Percentiles rank a stretch among this genome's conserved stretches.
Evolutionary conservation across 2,329 filamentous ascomycete genomes (phyloP).

Genomic region (Arthrobotrys megalospora): DNA sequence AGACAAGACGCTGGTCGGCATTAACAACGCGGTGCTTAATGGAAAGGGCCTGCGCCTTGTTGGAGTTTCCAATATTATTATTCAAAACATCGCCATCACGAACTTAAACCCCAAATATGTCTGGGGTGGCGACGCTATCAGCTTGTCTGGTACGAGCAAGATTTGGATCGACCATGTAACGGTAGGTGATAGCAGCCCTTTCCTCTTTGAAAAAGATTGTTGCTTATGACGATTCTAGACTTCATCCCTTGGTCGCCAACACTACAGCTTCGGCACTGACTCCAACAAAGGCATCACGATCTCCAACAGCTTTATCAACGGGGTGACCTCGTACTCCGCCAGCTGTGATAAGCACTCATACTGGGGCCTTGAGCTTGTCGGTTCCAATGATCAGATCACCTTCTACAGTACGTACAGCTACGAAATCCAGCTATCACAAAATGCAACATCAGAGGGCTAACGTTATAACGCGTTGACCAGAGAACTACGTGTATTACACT

Average conservation of each 20-base stretch:
- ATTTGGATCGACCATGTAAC: conserved; percentile 65
- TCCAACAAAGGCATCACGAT: conserved; percentile 32
- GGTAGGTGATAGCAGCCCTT: background rate
- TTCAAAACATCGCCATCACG: conserved; percentile 71
- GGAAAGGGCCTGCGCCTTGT: conserved; percentile 27
- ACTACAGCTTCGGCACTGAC: conserved; percentile 26
- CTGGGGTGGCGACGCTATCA: conserved; percentile 75
- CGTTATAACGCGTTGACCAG: background rate
- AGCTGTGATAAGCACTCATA: conserved; percentile 26
- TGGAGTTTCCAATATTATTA: conserved; percentile 38
- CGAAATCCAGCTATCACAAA: background rate
- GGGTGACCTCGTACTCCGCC: conserved; percentile 35
- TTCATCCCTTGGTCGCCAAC: conserved; percentile 28
- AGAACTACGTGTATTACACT: conserved; percentile 63
- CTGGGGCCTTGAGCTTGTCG: conserved; percentile 37
- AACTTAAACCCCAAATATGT: conserved; percentile 74
- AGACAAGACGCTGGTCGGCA: conserved; percentile 72
- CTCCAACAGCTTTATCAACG: conserved; percentile 43
- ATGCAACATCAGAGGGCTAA: background rate
- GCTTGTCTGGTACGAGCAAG: conserved; percentile 70
- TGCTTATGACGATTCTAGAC: conserved; percentile 11
- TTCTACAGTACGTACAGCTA: conserved; percentile 25
- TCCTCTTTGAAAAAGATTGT: background rate
- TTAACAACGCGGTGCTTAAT: conserved; percentile 58
- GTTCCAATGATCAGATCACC: conserved; percentile 29